phyloP scores from a whole-genome alignment of 805 yeast species.

The Maudiozyma turicensis region DNA sequence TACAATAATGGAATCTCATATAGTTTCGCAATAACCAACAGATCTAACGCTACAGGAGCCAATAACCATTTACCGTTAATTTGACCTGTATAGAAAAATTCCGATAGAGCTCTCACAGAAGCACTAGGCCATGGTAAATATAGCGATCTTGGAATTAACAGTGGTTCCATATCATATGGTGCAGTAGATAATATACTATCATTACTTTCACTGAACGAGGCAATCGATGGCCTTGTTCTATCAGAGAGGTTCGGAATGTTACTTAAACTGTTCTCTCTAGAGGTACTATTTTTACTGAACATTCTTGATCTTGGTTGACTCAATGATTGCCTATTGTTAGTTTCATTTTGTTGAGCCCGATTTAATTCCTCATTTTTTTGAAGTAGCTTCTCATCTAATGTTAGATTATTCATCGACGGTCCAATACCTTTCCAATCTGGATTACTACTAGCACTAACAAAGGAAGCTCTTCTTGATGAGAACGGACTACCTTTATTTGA shows the following conservation, averaged over 20 bases:
- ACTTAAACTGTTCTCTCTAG: background rate
- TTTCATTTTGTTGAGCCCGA: background rate
- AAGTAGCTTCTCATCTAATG: slow-evolving; percentile 18
- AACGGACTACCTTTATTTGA: slow-evolving; percentile 18
- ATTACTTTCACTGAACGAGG: slow-evolving; percentile 8
- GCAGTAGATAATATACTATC: slow-evolving; percentile 5
- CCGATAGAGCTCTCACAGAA: slow-evolving; percentile 57
- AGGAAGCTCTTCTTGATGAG: slow-evolving; percentile 19
- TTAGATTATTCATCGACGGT: slow-evolving; percentile 1
- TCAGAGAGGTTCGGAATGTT: background rate
- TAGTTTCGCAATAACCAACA: slow-evolving; percentile 50
- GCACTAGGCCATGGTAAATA: slow-evolving; percentile 58
- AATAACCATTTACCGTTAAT: slow-evolving; percentile 64
- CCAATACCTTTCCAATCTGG: slow-evolving; percentile 14
- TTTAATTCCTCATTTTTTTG: slow-evolving; percentile 2
- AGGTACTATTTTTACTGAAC: background rate
- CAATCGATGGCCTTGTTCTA: slow-evolving; percentile 4
- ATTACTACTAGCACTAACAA: slow-evolving; percentile 4
- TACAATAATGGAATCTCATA: slow-evolving; percentile 62
- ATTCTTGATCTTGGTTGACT: background rate
- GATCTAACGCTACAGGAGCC: slow-evolving; percentile 57
- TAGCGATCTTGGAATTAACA: slow-evolving; percentile 56
- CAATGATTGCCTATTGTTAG: background rate
- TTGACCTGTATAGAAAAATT: slow-evolving; percentile 70
- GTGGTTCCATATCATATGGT: slow-evolving; percentile 40